Evolutionary conservation across 2,329 filamentous ascomycete genomes (phyloP), one percentile per base, ranked within the genome.

Genomic region (Byssothecium circinans): DNA sequence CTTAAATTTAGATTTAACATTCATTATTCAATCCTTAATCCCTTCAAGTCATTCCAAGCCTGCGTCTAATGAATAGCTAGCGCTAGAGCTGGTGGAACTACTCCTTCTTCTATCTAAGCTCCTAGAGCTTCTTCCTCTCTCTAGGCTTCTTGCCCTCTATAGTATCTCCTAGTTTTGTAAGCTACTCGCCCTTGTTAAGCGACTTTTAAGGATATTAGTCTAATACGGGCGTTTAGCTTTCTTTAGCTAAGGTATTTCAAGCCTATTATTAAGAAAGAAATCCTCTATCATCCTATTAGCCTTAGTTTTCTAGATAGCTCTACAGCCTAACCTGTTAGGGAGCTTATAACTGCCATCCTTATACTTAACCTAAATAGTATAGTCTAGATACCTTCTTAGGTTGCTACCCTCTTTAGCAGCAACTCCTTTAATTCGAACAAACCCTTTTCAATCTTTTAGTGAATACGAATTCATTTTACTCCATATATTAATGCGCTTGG

Each of bases 241-340:
- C 20, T 46, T 46, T 17, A 41, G 27, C 43, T 19, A 46, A 46
- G 43, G 37, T 46, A 46, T 46, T 41, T 41, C 22, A 46, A 46
- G 43, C 37, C 37, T 23, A 40, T 46, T 46, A 27, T 46, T 27
- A 46, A 41, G 41, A 41, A 46, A 46, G 36, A 46, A 40, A 46
- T 35, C 29, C 30, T 46, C 43, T 41, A 46, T 46, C 22, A 41
- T 46, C 29, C 37, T 46, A 46, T 46, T 27, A 25, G 43, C 37
- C 37, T 46, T 46, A 17, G 15, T 41, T 46, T 46, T 46, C 43
- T 19, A 46, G 37, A 46, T 46, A 40, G 43, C 43, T 46, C 37
- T 46, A 27, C 22, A 46, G 43, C 37, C 43, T 18, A 18, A 41
- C 36, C 22, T 8, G 37, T 46, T 46, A 41, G 37, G 19, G 37